Conservation (phyloP, 73 alveolate genomes). For the Uronychia setigera region DNA sequence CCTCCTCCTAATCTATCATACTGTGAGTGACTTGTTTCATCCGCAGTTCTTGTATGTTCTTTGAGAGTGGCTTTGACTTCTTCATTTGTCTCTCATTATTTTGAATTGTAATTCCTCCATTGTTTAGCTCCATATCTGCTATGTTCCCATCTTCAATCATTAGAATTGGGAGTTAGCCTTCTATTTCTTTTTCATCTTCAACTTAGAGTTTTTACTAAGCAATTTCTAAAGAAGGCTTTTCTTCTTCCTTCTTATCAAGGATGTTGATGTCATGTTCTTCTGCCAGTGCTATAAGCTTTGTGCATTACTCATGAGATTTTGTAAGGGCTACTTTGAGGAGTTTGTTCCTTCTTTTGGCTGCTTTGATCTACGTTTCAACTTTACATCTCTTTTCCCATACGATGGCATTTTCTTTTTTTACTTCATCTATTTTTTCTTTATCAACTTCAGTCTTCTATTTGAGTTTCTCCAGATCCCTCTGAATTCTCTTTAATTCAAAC, state of each 20-base stretch:
- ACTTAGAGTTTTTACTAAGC: no score
- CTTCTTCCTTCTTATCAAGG: not conserved
- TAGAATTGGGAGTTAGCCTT: not conserved
- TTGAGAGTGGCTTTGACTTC: not conserved
- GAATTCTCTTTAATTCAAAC: not conserved
- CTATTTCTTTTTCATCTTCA: not conserved
- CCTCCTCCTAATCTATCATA: not conserved
- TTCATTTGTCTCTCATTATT: no score
- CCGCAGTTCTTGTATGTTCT: not conserved
- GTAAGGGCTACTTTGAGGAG: not conserved
- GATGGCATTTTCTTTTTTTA: not conserved
- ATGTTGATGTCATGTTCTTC: not conserved
- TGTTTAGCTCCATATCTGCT: not conserved
- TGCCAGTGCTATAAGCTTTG: not conserved
- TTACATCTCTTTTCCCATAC: not conserved
- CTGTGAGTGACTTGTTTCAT: not conserved
- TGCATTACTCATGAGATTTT: not conserved
- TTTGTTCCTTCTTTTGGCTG: not conserved
- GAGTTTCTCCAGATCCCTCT: not conserved
- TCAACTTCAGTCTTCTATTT: not conserved
- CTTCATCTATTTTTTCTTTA: not conserved
- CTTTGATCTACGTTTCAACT: not conserved
- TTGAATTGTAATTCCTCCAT: not conserved
- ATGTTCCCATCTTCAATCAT: not conserved
- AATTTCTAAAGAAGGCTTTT: no score